phyloP scores from a whole-genome alignment of 306 rosid species.

The Prosopis cineraria region DNA sequence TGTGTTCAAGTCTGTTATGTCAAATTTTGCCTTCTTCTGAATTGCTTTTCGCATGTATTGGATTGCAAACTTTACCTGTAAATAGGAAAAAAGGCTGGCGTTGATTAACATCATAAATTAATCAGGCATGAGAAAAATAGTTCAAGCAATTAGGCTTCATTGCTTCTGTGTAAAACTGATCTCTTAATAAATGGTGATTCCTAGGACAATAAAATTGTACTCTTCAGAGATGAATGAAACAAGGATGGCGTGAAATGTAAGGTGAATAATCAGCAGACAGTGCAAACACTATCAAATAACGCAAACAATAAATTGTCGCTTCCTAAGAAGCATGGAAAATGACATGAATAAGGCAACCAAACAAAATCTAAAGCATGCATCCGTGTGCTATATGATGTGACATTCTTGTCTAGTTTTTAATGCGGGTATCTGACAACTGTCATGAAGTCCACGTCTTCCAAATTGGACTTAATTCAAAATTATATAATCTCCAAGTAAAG shows the following conservation, averaged over 20 bases:
- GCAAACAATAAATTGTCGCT: conserved; percentile 3
- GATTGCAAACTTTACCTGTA: conserved; percentile 94
- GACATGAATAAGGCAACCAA: neutral
- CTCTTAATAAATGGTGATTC: conserved; percentile 14
- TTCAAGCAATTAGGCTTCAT: conserved; percentile 5
- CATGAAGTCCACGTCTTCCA: conserved; percentile 9
- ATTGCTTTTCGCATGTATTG: conserved; percentile 92
- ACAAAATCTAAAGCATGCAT: neutral
- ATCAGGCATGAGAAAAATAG: neutral
- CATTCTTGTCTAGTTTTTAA: neutral
- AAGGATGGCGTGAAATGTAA: neutral
- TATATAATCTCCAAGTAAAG: conserved; percentile 5
- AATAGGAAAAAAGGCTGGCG: conserved; percentile 28
- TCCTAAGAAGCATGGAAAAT: conserved; percentile 1
- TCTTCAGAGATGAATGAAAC: conserved; percentile 19
- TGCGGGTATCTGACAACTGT: neutral
- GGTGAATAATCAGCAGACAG: neutral
- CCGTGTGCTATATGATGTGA: neutral
- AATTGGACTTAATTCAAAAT: neutral
- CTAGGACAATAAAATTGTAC: neutral
- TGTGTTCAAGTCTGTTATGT: conserved; percentile 77
- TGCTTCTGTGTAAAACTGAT: conserved; percentile 6
- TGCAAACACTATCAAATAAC: neutral
- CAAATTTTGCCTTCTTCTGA: conserved; percentile 98
- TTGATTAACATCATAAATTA: neutral